Evolutionary conservation across 202 grass and related monocot species (phyloP), one percentile per base, ranked within the genome.

Genomic region (Schoenoplectus triqueter): DNA sequence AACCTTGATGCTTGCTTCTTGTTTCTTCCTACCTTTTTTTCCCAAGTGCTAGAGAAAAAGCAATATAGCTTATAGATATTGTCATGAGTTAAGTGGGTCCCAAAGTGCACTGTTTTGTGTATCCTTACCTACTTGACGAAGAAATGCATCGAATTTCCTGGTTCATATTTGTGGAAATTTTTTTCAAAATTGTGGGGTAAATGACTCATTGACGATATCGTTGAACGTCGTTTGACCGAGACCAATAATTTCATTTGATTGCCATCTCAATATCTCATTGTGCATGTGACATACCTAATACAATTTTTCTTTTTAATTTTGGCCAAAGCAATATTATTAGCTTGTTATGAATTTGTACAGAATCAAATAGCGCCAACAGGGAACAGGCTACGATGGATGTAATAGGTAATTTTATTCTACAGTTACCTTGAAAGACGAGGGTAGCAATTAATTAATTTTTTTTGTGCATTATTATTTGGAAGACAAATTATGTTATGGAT

Each of bases 1-100:
- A 78, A n/a, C 22, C 47, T 60, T 78, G 52, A 59, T 78, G 74
- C 22, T 78, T 78, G 74, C 74, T 59, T 78, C 54, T 44, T 78
- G 52, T 78, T 78, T 60, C 54, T 78, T 60, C 74, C 22, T 78
- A 14, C 49, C 50, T 14, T 54, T 76, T 76, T 71, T 69, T 48
- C 9, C 19, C 73, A 40, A 41, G 10, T 55, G 21, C 50, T 15
- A 40, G 10, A 11, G 21, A 57, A 41, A 4, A 77, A 77, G 49
- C 73, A 77, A 57, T 20, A 15, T 56, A 40, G 20, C 3, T 52
- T 77, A 57, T 56, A 21, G 21, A 77, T 77, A 57, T 59, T 51
- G 22, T 77, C 21, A 77, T 77, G 4, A 57, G 13, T 41, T 14
- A 15, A 59, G 57, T 78, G 21, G 22, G 22, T 78, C 13, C 52